Percentiles rank a stretch among this genome's conserved stretches.
Conservation (phyloP, 768 basidiomycete genomes). For the Podaxis sp. region DNA sequence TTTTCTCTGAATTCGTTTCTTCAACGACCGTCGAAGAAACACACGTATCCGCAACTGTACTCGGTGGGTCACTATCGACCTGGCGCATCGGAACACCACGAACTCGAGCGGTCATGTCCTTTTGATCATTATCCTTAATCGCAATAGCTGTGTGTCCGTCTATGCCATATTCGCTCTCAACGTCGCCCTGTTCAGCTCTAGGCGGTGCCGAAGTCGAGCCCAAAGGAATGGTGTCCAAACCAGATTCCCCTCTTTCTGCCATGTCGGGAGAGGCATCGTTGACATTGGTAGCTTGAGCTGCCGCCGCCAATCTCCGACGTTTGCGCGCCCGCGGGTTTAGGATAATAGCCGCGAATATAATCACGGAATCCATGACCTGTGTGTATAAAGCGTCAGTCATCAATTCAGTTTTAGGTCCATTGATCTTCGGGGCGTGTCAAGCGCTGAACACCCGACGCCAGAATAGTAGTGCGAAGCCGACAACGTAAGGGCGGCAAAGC, state of each 20-base stretch:
- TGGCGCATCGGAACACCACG: not conserved
- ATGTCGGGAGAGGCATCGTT: not conserved
- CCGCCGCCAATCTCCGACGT: conserved; percentile 26
- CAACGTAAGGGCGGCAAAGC: too few species aligned
- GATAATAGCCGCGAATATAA: conserved; percentile 60
- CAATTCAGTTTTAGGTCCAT: not conserved
- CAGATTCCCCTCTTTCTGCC: not conserved
- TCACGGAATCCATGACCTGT: conserved; percentile 60
- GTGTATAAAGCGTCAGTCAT: not conserved
- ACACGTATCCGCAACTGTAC: too few species aligned
- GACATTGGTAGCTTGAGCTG: not conserved
- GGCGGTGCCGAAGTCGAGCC: too few species aligned
- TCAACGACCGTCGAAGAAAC: not conserved
- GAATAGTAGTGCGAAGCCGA: not conserved
- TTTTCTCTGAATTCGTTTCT: not conserved
- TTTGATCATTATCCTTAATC: not conserved
- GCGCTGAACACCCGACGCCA: not conserved
- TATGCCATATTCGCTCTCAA: not conserved
- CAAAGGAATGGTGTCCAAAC: too few species aligned
- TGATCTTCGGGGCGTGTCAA: not conserved
- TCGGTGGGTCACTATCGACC: not conserved
- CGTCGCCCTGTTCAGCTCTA: not conserved
- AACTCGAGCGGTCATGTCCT: not conserved
- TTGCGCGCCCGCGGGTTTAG: conserved; percentile 60
- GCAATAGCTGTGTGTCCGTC: not conserved